Conservation (phyloP, 2,329 filamentous ascomycete genomes). For the Monosporascus sp. region DNA sequence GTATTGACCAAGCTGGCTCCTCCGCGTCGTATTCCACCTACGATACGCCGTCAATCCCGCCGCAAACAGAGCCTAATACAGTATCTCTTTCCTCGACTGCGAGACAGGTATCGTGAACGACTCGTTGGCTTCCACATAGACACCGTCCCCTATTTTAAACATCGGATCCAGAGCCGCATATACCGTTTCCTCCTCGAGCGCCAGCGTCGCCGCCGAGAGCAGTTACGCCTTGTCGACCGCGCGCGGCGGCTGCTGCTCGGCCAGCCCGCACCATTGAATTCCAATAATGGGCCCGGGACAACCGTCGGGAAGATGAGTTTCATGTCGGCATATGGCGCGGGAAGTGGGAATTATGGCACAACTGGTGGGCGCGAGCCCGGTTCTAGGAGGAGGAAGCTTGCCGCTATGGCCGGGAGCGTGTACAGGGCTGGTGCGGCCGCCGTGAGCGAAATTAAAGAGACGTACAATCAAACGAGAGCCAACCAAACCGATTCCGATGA, state of each 20-base stretch:
- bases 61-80: constrained; percentile 51
- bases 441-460: constrained; percentile 54
- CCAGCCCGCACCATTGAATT: constrained; percentile 18
- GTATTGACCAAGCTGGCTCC: constrained; percentile 36
- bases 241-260: constrained; percentile 43
- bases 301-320: constrained; percentile 24
- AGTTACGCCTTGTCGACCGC: constrained; percentile 42
- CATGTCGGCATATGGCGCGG: constrained; percentile 26
- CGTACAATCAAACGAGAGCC: constrained; percentile 50
- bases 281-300: constrained; percentile 29
- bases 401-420: constrained; percentile 53
- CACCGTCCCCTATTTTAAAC: constrained; percentile 65
- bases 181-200: constrained; percentile 67
- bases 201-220: constrained; percentile 50
- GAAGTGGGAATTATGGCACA: constrained; percentile 32
- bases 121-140: constrained; percentile 69
- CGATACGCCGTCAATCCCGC: constrained; percentile 32
- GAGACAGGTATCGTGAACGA: constrained; percentile 58
- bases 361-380: constrained; percentile 53
- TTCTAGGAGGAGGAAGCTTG: constrained; percentile 71
- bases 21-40: constrained; percentile 34
- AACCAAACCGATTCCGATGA: constrained; percentile 29
- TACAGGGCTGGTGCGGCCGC: constrained; percentile 53
- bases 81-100: constrained; percentile 62
- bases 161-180: constrained; percentile 67